Evolutionary conservation across 805 yeast genomes (phyloP), one percentile per base, ranked within the genome.

Genomic region (Teunomyces funiuensis): DNA sequence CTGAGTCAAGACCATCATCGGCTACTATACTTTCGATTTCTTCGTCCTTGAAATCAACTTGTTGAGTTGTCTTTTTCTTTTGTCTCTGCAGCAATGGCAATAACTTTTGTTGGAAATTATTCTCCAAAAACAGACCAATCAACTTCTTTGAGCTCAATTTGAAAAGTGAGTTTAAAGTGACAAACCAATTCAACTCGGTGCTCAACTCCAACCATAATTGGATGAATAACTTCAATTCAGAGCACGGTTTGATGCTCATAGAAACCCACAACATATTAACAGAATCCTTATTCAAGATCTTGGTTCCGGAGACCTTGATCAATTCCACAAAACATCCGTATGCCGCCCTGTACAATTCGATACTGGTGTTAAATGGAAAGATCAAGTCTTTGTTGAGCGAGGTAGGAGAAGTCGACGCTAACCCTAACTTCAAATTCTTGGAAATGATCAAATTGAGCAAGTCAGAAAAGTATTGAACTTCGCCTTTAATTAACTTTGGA

Each of bases 221-320:
- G 9, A 86, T 67, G 36, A 84, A 63, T 3, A 63, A 58, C 20
- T 66, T 56, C 14, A 84, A 55, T 6, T 69, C 71, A 1, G 47
- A 49, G 31, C 80, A 76, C 2, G 64, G 63, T 72, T 80, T 47
- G 66, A 73, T 26, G 70, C 69, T 65, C 68, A 71, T 64, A 7
- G 71, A 77, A 6, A 79, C 65, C 93, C 93, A 87, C 5, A 83
- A 62, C 19, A 77, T 65, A 31, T 66, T 72, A 29, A 80, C 80
- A 5, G 81, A 55, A 2, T 71, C 73, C 10, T 64, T 58, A 2
- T 64, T 55, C 42, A 83, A 70, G 1, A 75, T 54, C 3, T 61
- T 60, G 13, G 76, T 74, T 2, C 79, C 76, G 36, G 49, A 58
- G 0, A 80, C 69, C 47, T 79, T 79, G 25, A 80, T 66, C 22